Conservation (phyloP, 495 filamentous ascomycete species). For the Aspergillus nanangensis region DNA sequence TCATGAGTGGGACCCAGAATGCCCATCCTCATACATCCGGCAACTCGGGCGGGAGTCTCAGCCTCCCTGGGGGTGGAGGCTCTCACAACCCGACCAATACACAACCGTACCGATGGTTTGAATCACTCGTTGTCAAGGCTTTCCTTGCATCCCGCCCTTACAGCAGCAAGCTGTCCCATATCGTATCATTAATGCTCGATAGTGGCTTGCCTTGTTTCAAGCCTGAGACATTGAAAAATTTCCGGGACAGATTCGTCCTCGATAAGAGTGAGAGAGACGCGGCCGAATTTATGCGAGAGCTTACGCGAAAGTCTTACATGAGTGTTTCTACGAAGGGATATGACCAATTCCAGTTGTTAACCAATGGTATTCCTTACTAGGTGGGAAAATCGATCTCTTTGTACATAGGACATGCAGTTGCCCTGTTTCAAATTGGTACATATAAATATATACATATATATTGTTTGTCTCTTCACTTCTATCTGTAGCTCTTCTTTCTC, state of each 20-base stretch:
- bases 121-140: constrained; percentile 91
- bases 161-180: constrained; percentile 77
- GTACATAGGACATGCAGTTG: too few relatives aligned
- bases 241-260: constrained; percentile 88
- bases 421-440: too few relatives aligned
- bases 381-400: neutral
- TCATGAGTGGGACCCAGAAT: constrained; percentile 84
- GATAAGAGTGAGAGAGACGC: constrained; percentile 93
- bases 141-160: constrained; percentile 90
- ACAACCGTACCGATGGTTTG: constrained; percentile 92
- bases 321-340: constrained; percentile 90
- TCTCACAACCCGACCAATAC: constrained; percentile 56
- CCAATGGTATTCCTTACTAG: constrained; percentile 94
- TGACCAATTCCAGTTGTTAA: constrained; percentile 94
- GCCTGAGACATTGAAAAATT: constrained; percentile 87
- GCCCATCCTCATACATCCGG: constrained; percentile 27
- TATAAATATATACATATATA: too few relatives aligned
- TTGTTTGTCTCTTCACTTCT: too few relatives aligned
- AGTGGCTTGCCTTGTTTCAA: constrained; percentile 98
- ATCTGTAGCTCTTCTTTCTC: neutral
- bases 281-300: constrained; percentile 84
- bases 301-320: constrained; percentile 81
- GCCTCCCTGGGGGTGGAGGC: constrained; percentile 24
- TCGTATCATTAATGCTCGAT: constrained; percentile 93
- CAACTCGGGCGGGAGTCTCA: constrained; percentile 19